Evolutionary conservation across 345 rosid genomes (phyloP).

Genomic region (Eucalyptus pumila): DNA sequence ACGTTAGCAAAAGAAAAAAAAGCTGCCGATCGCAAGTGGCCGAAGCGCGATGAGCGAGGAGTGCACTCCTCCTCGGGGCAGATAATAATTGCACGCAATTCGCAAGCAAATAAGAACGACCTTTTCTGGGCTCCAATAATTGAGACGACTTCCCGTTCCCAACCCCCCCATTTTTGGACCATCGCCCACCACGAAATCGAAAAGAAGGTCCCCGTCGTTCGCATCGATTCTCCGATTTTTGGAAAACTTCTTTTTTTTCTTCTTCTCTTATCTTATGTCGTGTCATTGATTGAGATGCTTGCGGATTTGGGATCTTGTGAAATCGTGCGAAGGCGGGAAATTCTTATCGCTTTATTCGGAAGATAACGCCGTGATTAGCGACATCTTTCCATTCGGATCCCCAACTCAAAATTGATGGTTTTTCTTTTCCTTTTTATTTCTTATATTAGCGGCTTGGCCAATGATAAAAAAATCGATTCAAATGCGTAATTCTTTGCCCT

Average conservation of each 20-base stretch:
- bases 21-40: not conserved
- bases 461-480: rapidly evolving
- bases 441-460: not conserved
- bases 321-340: not conserved
- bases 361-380: not conserved
- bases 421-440: not conserved
- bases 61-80: not conserved
- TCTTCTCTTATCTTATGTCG: not conserved
- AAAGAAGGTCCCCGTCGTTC: not conserved
- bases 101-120: not conserved
- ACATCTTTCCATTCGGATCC: rapidly evolving
- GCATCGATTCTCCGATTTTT: not conserved
- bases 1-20: not conserved
- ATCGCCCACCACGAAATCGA: not conserved
- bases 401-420: rapidly evolving
- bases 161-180: not conserved
- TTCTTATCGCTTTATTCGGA: not conserved
- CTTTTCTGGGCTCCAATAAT: not conserved
- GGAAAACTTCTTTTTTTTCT: too few species aligned
- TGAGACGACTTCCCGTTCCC: not conserved
- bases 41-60: not conserved
- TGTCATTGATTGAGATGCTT: not conserved
- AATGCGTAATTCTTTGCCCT: not conserved
- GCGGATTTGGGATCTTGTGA: not conserved
- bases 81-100: not conserved